A percentile compares a stretch with the other conserved stretches of the same genome.
These are phyloP conservation scores for Penicillium cosmopolitanum DNA, from an alignment of 495 filamentous ascomycete species.

Conservation along the genomic window DNA sequence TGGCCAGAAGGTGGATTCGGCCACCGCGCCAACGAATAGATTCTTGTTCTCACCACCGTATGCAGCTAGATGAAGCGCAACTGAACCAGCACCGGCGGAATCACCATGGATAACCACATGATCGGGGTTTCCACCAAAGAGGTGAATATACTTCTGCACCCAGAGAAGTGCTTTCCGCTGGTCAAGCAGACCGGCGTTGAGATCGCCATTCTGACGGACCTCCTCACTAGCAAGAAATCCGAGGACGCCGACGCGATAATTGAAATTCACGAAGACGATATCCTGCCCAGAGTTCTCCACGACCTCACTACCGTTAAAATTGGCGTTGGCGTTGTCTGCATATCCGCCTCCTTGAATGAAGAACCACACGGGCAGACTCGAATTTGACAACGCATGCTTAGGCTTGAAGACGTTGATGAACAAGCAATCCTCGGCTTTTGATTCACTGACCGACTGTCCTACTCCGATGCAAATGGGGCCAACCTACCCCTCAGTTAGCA, in stretches of 20 bases:
- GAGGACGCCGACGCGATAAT: conserved; percentile 73
- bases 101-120: conserved; percentile 71
- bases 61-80: conserved; percentile 66
- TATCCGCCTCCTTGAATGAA: conserved; percentile 78
- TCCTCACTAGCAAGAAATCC: conserved; percentile 70
- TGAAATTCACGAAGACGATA: conserved; percentile 72
- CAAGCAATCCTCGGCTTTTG: conserved; percentile 66
- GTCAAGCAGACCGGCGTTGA: conserved; percentile 66
- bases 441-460: conserved; percentile 39
- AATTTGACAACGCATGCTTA: conserved; percentile 50
- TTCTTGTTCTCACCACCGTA: conserved; percentile 54
- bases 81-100: conserved; percentile 67
- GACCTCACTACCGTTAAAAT: conserved; percentile 64
- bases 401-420: conserved; percentile 71
- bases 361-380: conserved; percentile 67
- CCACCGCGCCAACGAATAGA: conserved; percentile 63
- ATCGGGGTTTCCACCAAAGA: conserved; percentile 69
- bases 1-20: conserved; percentile 65
- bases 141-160: conserved; percentile 61
- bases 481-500: conserved; percentile 29
- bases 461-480: conserved; percentile 44
- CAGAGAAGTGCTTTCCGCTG: conserved; percentile 66
- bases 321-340: conserved; percentile 60
- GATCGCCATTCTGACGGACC: conserved; percentile 53
- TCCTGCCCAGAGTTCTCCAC: conserved; percentile 52